Evolutionary conservation across 768 basidiomycete genomes (phyloP).

Genomic region (Pleurotus ostreatus): DNA sequence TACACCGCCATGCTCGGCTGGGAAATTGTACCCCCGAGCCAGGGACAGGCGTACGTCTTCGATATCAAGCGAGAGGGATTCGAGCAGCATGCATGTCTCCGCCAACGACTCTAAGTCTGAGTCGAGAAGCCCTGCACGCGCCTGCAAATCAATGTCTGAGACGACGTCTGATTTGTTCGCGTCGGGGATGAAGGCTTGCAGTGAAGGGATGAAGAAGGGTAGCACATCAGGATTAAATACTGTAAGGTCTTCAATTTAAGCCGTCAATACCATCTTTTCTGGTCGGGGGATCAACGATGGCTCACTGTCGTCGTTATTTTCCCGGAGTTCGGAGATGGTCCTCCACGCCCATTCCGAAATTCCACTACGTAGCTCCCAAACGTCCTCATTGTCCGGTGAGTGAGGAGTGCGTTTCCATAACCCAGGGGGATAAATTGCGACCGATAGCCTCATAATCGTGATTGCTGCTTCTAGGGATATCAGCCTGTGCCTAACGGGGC

Average conservation of each 20-base stretch:
- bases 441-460: slow-evolving; percentile 65
- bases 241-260: slow-evolving; percentile 37
- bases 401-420: slow-evolving; percentile 42
- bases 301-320: slow-evolving; percentile 69
- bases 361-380: slow-evolving; percentile 62
- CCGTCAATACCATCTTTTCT: too few relatives aligned
- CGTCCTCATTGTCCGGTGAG: slow-evolving; percentile 34
- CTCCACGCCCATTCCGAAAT: slow-evolving; percentile 79
- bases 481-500: slow-evolving; percentile 65
- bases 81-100: slow-evolving; percentile 70
- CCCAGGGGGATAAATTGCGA: slow-evolving; percentile 68
- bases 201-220: slow-evolving; percentile 54
- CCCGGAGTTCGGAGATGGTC: slow-evolving; percentile 66
- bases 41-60: slow-evolving; percentile 72
- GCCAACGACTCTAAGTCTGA: slow-evolving; percentile 72
- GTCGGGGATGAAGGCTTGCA: slow-evolving; percentile 41
- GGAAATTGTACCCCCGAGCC: slow-evolving; percentile 59
- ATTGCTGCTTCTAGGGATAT: slow-evolving; percentile 64
- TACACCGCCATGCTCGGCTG: slow-evolving; percentile 50
- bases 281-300: background rate
- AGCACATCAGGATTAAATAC: slow-evolving; percentile 62
- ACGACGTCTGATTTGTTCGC: slow-evolving; percentile 28
- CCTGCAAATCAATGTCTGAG: slow-evolving; percentile 34
- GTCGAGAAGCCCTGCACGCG: slow-evolving; percentile 42
- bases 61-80: slow-evolving; percentile 74